Evolutionary conservation across 2,329 filamentous ascomycete species (phyloP).

Genomic region (Neodidymelliopsis sp.): DNA sequence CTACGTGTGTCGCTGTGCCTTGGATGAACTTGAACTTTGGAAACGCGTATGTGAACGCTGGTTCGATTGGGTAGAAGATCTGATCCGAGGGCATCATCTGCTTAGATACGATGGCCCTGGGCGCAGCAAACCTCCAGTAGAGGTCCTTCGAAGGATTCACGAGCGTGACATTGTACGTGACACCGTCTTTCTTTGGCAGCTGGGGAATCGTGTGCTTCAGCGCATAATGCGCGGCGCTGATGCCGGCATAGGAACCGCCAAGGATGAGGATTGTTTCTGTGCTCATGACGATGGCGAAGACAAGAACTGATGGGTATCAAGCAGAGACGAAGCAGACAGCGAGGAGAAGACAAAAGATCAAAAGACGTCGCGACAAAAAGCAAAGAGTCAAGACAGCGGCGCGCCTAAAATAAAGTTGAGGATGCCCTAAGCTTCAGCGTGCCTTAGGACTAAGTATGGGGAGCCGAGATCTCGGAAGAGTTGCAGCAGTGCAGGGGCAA

Average conservation of each 20-base stretch:
- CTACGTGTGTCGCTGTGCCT: slow-evolving; percentile 59
- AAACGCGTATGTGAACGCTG: slow-evolving; percentile 60
- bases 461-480: slow-evolving; percentile 19
- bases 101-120: slow-evolving; percentile 61
- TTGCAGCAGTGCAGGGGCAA: slow-evolving; percentile 4
- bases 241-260: slow-evolving; percentile 47
- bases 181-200: slow-evolving; percentile 44
- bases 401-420: slow-evolving; percentile 20
- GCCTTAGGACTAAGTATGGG: slow-evolving; percentile 18
- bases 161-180: slow-evolving; percentile 61
- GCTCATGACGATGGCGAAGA: slow-evolving; percentile 31
- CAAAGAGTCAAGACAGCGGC: slow-evolving; percentile 14
- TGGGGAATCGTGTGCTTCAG: slow-evolving; percentile 46
- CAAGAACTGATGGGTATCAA: slow-evolving; percentile 11
- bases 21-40: slow-evolving; percentile 61
- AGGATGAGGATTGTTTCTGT: slow-evolving; percentile 48
- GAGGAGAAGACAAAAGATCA: slow-evolving; percentile 8
- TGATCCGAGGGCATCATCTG: slow-evolving; percentile 58
- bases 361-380: slow-evolving; percentile 10
- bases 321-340: slow-evolving; percentile 1
- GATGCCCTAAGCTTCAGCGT: slow-evolving; percentile 11
- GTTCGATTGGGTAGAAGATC: slow-evolving; percentile 60
- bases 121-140: slow-evolving; percentile 63
- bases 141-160: slow-evolving; percentile 63
- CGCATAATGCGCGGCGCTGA: slow-evolving; percentile 47